Evolutionary conservation across 2,329 filamentous ascomycete genomes (phyloP).

Genomic region (Tolypocladium album): DNA sequence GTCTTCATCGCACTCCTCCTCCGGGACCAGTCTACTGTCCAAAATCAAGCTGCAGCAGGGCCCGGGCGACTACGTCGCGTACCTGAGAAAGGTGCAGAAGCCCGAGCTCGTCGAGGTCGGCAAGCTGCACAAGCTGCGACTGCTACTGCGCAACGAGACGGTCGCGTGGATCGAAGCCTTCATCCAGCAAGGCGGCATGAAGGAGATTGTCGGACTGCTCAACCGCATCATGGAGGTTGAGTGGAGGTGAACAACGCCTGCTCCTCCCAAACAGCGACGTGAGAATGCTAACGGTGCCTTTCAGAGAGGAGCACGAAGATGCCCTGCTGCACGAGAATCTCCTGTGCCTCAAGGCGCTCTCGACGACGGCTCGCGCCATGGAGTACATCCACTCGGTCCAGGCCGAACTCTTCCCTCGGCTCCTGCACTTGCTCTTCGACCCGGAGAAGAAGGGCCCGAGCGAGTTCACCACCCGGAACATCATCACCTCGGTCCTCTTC

Average conservation of each 20-base stretch:
- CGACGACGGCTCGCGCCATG: constrained; percentile 80
- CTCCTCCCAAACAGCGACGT: not conserved
- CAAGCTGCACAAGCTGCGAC: constrained; percentile 82
- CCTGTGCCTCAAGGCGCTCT: constrained; percentile 86
- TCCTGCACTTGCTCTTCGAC: constrained; percentile 85
- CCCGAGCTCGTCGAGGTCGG: constrained; percentile 85
- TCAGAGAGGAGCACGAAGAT: constrained; percentile 90
- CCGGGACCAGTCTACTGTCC: constrained; percentile 47
- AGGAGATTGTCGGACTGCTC: constrained; percentile 75
- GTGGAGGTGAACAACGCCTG: constrained; percentile 56
- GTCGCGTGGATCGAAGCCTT: constrained; percentile 93
- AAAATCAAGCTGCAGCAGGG: constrained; percentile 65
- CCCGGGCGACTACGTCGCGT: constrained; percentile 76
- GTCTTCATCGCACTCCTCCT: constrained; percentile 37
- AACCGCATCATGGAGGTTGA: constrained; percentile 92
- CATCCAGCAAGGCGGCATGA: constrained; percentile 81
- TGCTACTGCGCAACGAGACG: constrained; percentile 86
- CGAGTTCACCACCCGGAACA: constrained; percentile 87
- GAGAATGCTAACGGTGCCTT: constrained; percentile 7
- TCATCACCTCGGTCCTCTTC: constrained; percentile 82
- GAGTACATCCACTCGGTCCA: constrained; percentile 74
- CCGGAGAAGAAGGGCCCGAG: constrained; percentile 97
- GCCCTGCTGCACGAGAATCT: constrained; percentile 83
- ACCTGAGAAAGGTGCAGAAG: constrained; percentile 70
- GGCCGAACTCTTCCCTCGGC: constrained; percentile 68